A percentile compares a stretch with the other conserved stretches of the same genome.
Evolutionary conservation across 225 moss, liverwort and hornwort species (phyloP).

Genomic region (Climacium dendroides): DNA sequence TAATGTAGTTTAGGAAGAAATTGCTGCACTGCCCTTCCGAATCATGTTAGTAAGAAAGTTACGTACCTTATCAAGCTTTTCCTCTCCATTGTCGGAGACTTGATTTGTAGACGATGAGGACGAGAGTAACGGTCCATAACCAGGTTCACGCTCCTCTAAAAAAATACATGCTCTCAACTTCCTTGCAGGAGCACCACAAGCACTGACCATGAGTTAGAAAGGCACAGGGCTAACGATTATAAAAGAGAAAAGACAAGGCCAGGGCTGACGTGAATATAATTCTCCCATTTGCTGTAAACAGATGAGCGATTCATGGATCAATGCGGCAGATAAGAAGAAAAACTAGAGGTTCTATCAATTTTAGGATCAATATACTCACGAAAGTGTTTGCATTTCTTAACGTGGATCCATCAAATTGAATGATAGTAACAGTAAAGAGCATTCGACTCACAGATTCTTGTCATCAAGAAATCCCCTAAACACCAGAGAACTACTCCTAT

Average conservation of each 20-base stretch:
- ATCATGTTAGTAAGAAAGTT: neutral
- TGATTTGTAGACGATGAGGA: constrained; percentile 27
- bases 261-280: neutral
- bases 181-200: constrained; percentile 38
- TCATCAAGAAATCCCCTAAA: neutral
- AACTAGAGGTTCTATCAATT: neutral
- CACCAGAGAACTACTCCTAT: neutral
- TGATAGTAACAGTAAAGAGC: neutral
- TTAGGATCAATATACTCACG: neutral
- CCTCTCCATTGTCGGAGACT: constrained; percentile 15
- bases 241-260: neutral
- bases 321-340: neutral
- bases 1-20: neutral
- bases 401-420: neutral
- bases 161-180: constrained; percentile 31
- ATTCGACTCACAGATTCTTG: neutral
- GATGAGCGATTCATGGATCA: neutral
- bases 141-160: constrained; percentile 18
- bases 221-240: neutral
- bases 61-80: constrained; percentile 8
- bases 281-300: neutral
- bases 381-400: neutral
- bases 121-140: constrained; percentile 19
- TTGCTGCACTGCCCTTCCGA: neutral
- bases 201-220: constrained; percentile 11